phyloP scores from a whole-genome alignment of 495 filamentous ascomycete species.

The Xylaria nigripes region DNA sequence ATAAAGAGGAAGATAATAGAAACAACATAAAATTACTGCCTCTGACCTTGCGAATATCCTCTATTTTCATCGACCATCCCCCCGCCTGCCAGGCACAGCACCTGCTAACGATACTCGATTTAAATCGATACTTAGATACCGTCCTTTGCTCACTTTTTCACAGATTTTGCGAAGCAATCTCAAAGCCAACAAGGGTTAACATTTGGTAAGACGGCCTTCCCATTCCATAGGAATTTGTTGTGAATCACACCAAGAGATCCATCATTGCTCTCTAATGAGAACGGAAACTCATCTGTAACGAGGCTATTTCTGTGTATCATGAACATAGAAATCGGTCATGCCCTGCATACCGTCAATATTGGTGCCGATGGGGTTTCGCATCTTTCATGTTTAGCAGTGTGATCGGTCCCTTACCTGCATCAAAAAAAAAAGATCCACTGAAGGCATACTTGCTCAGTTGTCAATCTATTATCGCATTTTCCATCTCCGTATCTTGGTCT shows the following conservation, averaged over 20 bases:
- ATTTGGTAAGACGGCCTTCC: too few relatives aligned
- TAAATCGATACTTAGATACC: too few relatives aligned
- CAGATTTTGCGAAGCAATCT: not conserved
- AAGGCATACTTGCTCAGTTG: not conserved
- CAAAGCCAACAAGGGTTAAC: not conserved
- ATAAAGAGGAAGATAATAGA: not conserved
- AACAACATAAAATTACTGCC: not conserved
- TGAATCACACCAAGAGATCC: not conserved
- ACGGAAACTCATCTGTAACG: not conserved
- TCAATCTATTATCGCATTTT: not conserved
- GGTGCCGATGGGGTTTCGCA: not conserved
- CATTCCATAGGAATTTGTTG: not conserved
- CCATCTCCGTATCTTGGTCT: conserved; percentile 1
- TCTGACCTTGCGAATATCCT: not conserved
- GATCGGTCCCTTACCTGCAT: not conserved
- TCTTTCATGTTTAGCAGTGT: not conserved
- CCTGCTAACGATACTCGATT: too few relatives aligned
- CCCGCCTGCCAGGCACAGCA: too few relatives aligned
- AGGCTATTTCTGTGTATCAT: not conserved
- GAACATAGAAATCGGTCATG: not conserved
- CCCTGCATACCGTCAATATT: too few relatives aligned
- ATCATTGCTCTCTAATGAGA: not conserved
- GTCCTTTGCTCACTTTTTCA: not conserved
- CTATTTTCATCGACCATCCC: not conserved
- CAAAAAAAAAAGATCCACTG: not conserved